A percentile compares a stretch with the other conserved stretches of the same genome.
Conservation (phyloP, 2,329 filamentous ascomycete genomes). For the Calonectria pteridis region DNA sequence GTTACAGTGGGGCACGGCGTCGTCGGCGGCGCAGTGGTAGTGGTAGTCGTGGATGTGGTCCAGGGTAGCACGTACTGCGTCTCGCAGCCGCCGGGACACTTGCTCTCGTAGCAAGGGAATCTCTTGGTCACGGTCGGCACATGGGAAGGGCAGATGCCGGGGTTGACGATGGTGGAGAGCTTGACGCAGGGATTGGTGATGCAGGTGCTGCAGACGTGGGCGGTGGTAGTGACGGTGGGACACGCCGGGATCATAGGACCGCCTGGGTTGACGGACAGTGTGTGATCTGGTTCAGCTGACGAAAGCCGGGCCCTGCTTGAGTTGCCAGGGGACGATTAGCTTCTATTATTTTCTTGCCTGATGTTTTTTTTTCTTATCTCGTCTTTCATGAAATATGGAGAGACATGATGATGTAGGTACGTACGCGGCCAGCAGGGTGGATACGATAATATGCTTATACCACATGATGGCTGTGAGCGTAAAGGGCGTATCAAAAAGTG, state of each 20-base stretch:
- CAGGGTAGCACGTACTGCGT: conserved; percentile 41
- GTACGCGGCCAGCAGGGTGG: conserved; percentile 16
- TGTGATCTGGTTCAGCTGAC: neutral
- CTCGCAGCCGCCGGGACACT: conserved; percentile 41
- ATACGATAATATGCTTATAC: conserved; percentile 9
- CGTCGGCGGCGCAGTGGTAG: neutral
- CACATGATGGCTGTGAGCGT: conserved; percentile 11
- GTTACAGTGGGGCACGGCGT: conserved; percentile 52
- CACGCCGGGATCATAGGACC: conserved; percentile 36
- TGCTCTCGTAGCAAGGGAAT: conserved; percentile 38
- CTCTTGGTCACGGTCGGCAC: conserved; percentile 44
- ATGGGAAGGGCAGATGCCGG: conserved; percentile 44
- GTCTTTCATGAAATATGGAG: neutral
- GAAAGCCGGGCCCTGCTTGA: neutral
- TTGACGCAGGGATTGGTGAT: conserved; percentile 46
- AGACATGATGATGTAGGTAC: neutral
- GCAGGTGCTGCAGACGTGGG: conserved; percentile 51
- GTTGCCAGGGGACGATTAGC: neutral
- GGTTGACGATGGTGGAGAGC: conserved; percentile 48
- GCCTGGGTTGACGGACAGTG: conserved; percentile 3
- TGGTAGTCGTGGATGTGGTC: conserved; percentile 21
- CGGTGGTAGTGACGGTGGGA: conserved; percentile 50
- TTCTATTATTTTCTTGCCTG: neutral
- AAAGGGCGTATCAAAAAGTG: neutral
- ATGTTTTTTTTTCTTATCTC: neutral